Percentiles rank a stretch among this genome's conserved stretches.
These are phyloP conservation scores for Aspergillus sp. DNA, from an alignment of 2,329 filamentous ascomycete genomes.

Conservation along the genomic window DNA sequence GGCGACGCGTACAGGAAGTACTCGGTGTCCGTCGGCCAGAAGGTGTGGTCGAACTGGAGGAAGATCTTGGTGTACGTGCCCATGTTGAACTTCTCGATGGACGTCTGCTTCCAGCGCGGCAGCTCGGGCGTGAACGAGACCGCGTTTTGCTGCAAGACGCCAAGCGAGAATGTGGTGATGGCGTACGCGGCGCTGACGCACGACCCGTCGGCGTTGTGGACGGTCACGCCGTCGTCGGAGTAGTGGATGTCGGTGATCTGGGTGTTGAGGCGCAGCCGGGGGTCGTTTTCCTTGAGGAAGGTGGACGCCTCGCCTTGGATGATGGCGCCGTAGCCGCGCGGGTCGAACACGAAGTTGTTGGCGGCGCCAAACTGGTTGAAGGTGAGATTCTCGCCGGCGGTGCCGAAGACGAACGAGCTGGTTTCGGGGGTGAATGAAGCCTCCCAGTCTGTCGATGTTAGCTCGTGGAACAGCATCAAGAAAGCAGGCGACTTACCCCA, in stretches of 20 bases:
- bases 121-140: conserved; percentile 51
- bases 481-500: conserved; percentile 23
- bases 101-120: conserved; percentile 55
- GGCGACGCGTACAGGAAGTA: conserved; percentile 47
- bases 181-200: conserved; percentile 54
- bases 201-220: conserved; percentile 45
- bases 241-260: conserved; percentile 49
- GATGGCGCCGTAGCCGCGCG: conserved; percentile 52
- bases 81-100: conserved; percentile 58
- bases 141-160: conserved; percentile 55
- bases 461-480: neutral
- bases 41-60: conserved; percentile 57
- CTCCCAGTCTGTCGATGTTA: conserved; percentile 47
- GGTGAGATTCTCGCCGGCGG: conserved; percentile 49
- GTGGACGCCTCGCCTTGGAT: conserved; percentile 48
- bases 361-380: conserved; percentile 54
- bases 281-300: conserved; percentile 49
- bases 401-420: conserved; percentile 47
- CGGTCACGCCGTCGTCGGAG: conserved; percentile 42
- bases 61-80: conserved; percentile 67
- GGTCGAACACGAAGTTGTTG: conserved; percentile 54
- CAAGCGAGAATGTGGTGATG: conserved; percentile 58
- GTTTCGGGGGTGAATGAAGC: conserved; percentile 49
- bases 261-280: conserved; percentile 50
- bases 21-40: conserved; percentile 51